Percentiles rank a stretch among this genome's conserved stretches.
These are phyloP conservation scores for Cryptococcus sp. DNA, from an alignment of 1,284 basidiomycete species.

Conservation along the genomic window DNA sequence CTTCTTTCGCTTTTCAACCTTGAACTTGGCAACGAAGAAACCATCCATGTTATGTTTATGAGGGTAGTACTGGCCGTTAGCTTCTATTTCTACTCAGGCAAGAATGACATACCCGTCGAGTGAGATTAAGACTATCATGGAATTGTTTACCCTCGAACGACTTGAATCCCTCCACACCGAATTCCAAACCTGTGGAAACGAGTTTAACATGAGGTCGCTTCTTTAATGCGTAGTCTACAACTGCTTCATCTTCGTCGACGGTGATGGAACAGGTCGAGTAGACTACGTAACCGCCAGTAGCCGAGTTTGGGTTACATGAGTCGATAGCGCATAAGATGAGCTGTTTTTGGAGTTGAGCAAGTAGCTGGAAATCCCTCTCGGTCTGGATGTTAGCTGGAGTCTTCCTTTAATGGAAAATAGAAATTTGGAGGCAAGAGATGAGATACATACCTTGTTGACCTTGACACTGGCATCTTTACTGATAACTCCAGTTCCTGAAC, in stretches of 20 bases:
- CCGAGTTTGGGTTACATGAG: slow-evolving; percentile 81
- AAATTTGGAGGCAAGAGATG: background rate
- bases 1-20: slow-evolving; percentile 74
- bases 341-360: slow-evolving; percentile 97
- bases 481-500: slow-evolving; percentile 97
- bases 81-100: background rate
- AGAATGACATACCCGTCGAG: slow-evolving; percentile 62
- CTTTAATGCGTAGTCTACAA: slow-evolving; percentile 95
- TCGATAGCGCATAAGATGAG: slow-evolving; percentile 97
- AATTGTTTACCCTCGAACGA: slow-evolving; percentile 86
- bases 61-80: slow-evolving; percentile 41
- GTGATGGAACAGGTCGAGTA: slow-evolving; percentile 99
- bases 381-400: slow-evolving; percentile 56
- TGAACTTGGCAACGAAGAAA: slow-evolving; percentile 98
- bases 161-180: slow-evolving; percentile 89
- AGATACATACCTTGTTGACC: slow-evolving; percentile 83
- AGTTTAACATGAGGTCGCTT: slow-evolving; percentile 94
- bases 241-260: slow-evolving; percentile 96
- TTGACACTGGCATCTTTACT: slow-evolving; percentile 97
- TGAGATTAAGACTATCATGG: slow-evolving; percentile 71
- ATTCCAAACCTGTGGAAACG: slow-evolving; percentile 87
- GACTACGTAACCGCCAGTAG: slow-evolving; percentile 89
- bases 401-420: slow-evolving; percentile 6
- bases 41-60: slow-evolving; percentile 72
- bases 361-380: slow-evolving; percentile 87